Conservation (phyloP, 1,139 yeast genomes). For the Wickerhamomyces sp. region DNA sequence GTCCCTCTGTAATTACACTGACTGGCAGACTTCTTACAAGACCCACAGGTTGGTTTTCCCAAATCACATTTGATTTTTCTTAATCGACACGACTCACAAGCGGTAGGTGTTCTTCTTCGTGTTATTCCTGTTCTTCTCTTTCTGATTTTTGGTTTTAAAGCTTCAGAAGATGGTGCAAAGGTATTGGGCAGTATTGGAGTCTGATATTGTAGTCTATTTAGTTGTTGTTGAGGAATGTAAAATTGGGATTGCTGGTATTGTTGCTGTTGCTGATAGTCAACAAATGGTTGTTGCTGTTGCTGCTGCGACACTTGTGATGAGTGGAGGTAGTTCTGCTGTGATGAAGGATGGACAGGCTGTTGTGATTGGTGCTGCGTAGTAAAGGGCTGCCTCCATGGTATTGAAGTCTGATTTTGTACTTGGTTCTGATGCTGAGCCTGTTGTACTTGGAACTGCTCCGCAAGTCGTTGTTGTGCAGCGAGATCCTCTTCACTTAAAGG, state of each 20-base stretch:
- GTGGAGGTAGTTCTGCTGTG: background rate
- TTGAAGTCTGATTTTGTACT: too few species aligned
- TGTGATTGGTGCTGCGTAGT: background rate
- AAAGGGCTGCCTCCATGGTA: background rate
- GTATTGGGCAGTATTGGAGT: background rate
- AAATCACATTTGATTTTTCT: conserved; percentile 47
- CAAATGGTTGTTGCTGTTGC: background rate
- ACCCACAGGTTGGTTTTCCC: conserved; percentile 39
- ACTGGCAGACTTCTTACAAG: conserved; percentile 32
- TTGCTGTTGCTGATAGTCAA: background rate
- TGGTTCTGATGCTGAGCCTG: background rate
- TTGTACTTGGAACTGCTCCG: background rate
- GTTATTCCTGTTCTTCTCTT: conserved; percentile 2
- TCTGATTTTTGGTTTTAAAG: background rate
- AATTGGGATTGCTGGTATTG: background rate
- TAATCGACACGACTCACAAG: conserved; percentile 44
- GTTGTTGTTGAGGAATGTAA: background rate
- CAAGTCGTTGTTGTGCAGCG: background rate
- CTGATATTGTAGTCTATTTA: background rate
- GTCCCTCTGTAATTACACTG: conserved; percentile 15
- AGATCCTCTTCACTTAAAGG: background rate
- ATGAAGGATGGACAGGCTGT: too few species aligned
- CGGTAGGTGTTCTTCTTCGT: conserved; percentile 39
- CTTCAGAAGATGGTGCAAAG: background rate
- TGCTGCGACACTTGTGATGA: background rate